Evolutionary conservation across 192 early-diverging fungal genomes (phyloP).

Genomic region (Bifiguratus adelaidae): DNA sequence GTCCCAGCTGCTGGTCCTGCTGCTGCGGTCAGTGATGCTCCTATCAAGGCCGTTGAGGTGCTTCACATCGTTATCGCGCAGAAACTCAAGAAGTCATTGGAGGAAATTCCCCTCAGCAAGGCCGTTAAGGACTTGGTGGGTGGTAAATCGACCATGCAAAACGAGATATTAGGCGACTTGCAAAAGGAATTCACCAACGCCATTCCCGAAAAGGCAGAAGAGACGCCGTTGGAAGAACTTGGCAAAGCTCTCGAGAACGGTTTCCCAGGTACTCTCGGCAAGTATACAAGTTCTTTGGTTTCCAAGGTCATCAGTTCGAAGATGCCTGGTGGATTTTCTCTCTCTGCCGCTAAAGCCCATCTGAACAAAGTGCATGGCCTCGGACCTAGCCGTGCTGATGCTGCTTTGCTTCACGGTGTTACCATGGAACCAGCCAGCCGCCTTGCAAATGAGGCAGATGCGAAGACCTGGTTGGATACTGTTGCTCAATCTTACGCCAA

Average conservation of each 20-base stretch:
- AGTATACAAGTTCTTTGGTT: slow-evolving; percentile 63
- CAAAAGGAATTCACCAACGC: slow-evolving; percentile 82
- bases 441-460: slow-evolving; percentile 60
- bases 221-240: slow-evolving; percentile 78
- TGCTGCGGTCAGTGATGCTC: slow-evolving; percentile 39
- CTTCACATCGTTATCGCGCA: slow-evolving; percentile 78
- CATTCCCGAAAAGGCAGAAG: slow-evolving; percentile 87
- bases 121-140: slow-evolving; percentile 90
- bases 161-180: slow-evolving; percentile 92
- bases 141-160: slow-evolving; percentile 93
- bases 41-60: slow-evolving; percentile 75
- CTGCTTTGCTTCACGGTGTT: slow-evolving; percentile 63
- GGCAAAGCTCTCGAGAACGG: slow-evolving; percentile 45
- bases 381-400: slow-evolving; percentile 63
- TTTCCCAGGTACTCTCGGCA: slow-evolving; percentile 72
- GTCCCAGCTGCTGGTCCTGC: slow-evolving; percentile 38
- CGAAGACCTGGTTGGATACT: slow-evolving; percentile 71
- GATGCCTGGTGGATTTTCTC: slow-evolving; percentile 86
- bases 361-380: slow-evolving; percentile 63
- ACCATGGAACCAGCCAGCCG: slow-evolving; percentile 77
- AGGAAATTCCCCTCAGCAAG: slow-evolving; percentile 63
- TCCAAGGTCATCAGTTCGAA: slow-evolving; percentile 76
- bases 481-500: slow-evolving; percentile 59
- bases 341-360: slow-evolving; percentile 65
- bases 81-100: slow-evolving; percentile 78